Conservation (phyloP, 192 early-diverging fungal species). For the Rhizophagus sp. region DNA sequence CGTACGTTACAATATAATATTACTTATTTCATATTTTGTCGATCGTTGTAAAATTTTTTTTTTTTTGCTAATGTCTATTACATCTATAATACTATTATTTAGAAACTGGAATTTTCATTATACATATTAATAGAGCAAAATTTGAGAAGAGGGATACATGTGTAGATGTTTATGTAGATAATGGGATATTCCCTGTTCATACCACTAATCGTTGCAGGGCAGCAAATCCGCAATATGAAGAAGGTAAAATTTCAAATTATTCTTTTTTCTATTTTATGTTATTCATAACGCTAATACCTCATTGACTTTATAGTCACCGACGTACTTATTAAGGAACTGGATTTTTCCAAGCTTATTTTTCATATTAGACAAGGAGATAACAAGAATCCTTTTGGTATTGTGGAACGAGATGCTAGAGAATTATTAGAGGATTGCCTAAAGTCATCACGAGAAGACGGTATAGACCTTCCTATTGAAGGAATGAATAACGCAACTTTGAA, state of each 20-base stretch:
- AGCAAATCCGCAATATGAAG: slow-evolving; percentile 10
- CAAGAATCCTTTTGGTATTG: neutral
- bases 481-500: neutral
- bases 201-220: neutral
- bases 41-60: neutral
- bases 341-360: neutral
- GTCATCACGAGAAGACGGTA: neutral
- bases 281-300: neutral
- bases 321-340: neutral
- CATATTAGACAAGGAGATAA: neutral
- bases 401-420: neutral
- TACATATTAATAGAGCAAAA: slow-evolving; percentile 13
- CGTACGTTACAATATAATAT: neutral
- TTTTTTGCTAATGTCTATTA: neutral
- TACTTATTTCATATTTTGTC: neutral
- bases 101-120: slow-evolving; percentile 27
- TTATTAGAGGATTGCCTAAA: neutral
- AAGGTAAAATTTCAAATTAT: slow-evolving; percentile 5
- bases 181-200: slow-evolving; percentile 2
- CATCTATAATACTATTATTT: neutral
- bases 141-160: slow-evolving; percentile 11
- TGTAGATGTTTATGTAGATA: slow-evolving; percentile 1
- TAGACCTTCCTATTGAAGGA: neutral
- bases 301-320: neutral
- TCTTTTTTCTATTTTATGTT: neutral